Conservation (phyloP, 257 asterid species). For the Cruciata laevipes region DNA sequence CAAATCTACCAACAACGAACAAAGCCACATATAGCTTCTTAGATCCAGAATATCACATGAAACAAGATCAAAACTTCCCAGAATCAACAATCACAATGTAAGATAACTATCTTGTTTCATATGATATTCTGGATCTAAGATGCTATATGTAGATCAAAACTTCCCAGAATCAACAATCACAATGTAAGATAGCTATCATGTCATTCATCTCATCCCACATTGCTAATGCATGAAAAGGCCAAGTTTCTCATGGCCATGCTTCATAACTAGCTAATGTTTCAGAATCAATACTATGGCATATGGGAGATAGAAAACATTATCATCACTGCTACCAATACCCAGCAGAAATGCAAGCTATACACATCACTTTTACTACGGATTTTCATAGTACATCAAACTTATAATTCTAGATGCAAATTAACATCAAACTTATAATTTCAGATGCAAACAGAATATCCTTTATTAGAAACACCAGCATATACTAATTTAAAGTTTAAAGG, state of each 20-base stretch:
- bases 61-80: background rate
- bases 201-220: background rate
- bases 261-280: background rate
- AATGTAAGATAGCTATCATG: background rate
- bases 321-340: background rate
- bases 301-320: background rate
- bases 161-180: too few species aligned
- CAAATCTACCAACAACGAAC: background rate
- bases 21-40: background rate
- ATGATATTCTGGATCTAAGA: too few species aligned
- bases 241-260: background rate
- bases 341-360: background rate
- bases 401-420: too few species aligned
- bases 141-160: too few species aligned
- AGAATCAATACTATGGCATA: background rate
- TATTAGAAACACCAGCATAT: too few species aligned
- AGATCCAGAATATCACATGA: too few species aligned
- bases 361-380: background rate
- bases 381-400: too few species aligned
- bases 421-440: too few species aligned
- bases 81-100: background rate
- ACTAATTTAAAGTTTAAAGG: too few species aligned
- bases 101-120: too few species aligned
- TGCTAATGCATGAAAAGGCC: background rate
- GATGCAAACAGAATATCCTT: too few species aligned